A percentile compares a stretch with the other conserved stretches of the same genome.
These are phyloP conservation scores for Schizochytrium sp. DNA, from an alignment of 108 stramenopile species.

Conservation along the genomic window DNA sequence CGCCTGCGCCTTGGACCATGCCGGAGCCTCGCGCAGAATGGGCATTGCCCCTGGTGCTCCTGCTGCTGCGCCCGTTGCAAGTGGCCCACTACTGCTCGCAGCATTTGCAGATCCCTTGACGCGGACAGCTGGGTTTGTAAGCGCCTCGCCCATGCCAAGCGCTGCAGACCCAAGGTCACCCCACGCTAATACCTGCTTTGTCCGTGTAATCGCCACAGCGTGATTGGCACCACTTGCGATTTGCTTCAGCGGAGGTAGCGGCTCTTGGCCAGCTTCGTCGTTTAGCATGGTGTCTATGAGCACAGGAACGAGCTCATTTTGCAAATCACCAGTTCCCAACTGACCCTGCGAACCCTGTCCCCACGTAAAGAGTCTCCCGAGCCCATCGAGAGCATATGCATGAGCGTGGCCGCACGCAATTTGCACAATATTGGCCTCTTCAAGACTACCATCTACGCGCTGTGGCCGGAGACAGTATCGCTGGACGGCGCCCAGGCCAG, in stretches of 20 bases:
- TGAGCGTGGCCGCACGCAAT: background rate
- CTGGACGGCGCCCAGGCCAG: background rate
- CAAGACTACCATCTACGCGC: background rate
- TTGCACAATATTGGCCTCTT: background rate
- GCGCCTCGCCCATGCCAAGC: background rate
- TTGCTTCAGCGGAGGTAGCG: background rate
- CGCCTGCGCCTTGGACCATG: background rate
- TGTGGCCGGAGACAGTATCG: background rate
- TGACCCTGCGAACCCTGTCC: background rate
- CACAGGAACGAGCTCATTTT: background rate
- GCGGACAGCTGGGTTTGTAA: background rate
- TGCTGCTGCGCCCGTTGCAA: background rate
- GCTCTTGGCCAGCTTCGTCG: background rate
- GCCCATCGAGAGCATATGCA: background rate
- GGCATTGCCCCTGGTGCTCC: background rate
- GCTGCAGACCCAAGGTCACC: background rate
- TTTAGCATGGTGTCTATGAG: background rate
- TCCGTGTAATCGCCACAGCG: background rate
- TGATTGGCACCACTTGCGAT: background rate
- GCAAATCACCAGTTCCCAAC: background rate
- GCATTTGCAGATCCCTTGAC: background rate
- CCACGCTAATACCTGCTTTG: background rate
- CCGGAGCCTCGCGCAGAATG: background rate
- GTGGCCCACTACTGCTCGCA: background rate
- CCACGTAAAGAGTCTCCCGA: background rate